Conservation (phyloP, 441 rosid genomes). For the Manihot esculenta region DNA sequence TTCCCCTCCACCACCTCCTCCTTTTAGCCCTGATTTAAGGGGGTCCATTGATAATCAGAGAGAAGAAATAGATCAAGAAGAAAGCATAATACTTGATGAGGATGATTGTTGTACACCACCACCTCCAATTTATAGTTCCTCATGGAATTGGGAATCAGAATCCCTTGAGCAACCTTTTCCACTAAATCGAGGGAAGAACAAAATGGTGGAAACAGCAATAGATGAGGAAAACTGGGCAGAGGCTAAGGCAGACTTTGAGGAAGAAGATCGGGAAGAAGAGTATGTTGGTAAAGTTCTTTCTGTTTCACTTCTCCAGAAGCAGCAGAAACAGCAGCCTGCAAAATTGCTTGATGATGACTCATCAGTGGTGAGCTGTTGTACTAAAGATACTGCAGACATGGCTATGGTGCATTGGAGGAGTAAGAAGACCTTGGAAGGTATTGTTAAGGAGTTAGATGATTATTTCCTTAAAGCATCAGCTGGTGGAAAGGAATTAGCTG, state of each 20-base stretch:
- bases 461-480: conserved; percentile 84
- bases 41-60: conserved; percentile 29
- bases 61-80: conserved; percentile 39
- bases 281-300: conserved; percentile 26
- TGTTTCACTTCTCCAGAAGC: conserved; percentile 37
- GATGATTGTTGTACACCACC: conserved; percentile 35
- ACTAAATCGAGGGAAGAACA: conserved; percentile 25
- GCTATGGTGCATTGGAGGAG: conserved; percentile 41
- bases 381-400: conserved; percentile 47
- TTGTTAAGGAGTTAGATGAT: conserved; percentile 77
- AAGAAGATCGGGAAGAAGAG: conserved; percentile 49
- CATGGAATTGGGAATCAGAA: conserved; percentile 51
- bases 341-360: conserved; percentile 57
- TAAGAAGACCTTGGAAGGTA: conserved; percentile 68
- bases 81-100: conserved; percentile 38
- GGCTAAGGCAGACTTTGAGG: conserved; percentile 68
- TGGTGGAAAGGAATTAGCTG: conserved; percentile 68
- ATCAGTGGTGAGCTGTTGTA: conserved; percentile 51
- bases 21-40: conserved; percentile 61
- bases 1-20: conserved; percentile 81
- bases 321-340: conserved; percentile 34
- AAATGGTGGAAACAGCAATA: conserved; percentile 36
- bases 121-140: conserved; percentile 42
- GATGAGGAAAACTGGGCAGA: conserved; percentile 80
- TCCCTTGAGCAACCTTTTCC: conserved; percentile 39